Evolutionary conservation across 495 filamentous ascomycete species (phyloP).

Genomic region (Penicillium subrubescens): DNA sequence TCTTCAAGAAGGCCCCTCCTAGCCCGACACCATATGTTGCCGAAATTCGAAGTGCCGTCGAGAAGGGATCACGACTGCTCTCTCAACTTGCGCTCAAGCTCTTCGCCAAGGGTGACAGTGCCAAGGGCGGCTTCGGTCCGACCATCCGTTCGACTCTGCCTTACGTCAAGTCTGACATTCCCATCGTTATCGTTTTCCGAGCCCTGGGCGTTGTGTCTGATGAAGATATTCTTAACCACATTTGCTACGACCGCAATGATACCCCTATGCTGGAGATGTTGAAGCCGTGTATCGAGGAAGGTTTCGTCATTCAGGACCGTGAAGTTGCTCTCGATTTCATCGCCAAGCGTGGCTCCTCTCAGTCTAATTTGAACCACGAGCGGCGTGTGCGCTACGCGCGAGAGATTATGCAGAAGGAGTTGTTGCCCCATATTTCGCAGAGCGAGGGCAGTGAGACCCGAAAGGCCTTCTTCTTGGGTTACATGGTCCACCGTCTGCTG

Average conservation of each 20-base stretch:
- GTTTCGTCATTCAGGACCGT: slow-evolving; percentile 91
- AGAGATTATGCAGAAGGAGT: slow-evolving; percentile 95
- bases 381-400: slow-evolving; percentile 88
- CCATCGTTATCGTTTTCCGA: slow-evolving; percentile 91
- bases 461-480: slow-evolving; percentile 98
- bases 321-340: slow-evolving; percentile 97
- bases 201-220: slow-evolving; percentile 96
- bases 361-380: slow-evolving; percentile 71
- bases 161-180: slow-evolving; percentile 91
- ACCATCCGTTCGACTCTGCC: slow-evolving; percentile 87
- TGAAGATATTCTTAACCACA: slow-evolving; percentile 96
- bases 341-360: slow-evolving; percentile 80
- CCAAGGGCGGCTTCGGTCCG: slow-evolving; percentile 77
- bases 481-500: slow-evolving; percentile 95
- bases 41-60: slow-evolving; percentile 93
- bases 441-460: slow-evolving; percentile 93
- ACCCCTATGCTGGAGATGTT: slow-evolving; percentile 97
- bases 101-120: slow-evolving; percentile 76
- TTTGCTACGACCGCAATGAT: slow-evolving; percentile 93
- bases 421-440: slow-evolving; percentile 95
- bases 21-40: slow-evolving; percentile 88
- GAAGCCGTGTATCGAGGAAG: slow-evolving; percentile 95
- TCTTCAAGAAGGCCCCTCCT: slow-evolving; percentile 93
- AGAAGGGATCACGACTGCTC: slow-evolving; percentile 92
- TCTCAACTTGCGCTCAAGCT: slow-evolving; percentile 88